These are phyloP conservation scores for Leishmania tarentolae DNA, from an alignment of 208 protist genomes.

Conservation along the genomic window DNA sequence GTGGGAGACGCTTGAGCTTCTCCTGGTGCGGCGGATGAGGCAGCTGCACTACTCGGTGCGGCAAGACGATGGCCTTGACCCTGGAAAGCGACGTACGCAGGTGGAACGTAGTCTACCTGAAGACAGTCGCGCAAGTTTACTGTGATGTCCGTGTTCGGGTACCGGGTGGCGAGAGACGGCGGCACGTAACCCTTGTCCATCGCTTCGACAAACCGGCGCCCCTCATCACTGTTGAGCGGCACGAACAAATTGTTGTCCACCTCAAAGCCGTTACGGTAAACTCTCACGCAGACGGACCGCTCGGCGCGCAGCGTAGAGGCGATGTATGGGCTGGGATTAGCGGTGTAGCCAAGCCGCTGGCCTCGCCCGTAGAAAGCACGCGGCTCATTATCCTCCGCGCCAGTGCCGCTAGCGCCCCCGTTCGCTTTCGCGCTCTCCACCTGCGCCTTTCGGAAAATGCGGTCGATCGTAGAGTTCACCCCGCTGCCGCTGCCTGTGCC, in stretches of 20 bases:
- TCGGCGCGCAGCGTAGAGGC: slow-evolving; percentile 49
- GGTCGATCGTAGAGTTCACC: slow-evolving; percentile 35
- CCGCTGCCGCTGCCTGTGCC: neutral
- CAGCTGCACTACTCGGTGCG: slow-evolving; percentile 2
- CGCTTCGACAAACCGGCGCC: slow-evolving; percentile 47
- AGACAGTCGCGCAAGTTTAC: slow-evolving; percentile 65
- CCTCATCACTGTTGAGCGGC: slow-evolving; percentile 51
- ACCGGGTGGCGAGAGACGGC: slow-evolving; percentile 38
- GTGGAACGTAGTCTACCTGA: slow-evolving; percentile 47
- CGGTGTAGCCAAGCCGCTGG: slow-evolving; percentile 76
- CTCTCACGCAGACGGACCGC: slow-evolving; percentile 49
- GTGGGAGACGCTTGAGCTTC: neutral
- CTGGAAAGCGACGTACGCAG: slow-evolving; percentile 56
- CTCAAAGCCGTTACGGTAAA: slow-evolving; percentile 72
- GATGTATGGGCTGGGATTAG: slow-evolving; percentile 65
- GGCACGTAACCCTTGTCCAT: slow-evolving; percentile 71
- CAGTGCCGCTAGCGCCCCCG: slow-evolving; percentile 1
- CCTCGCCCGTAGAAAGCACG: slow-evolving; percentile 75
- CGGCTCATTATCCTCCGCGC: slow-evolving; percentile 11
- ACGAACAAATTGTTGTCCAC: slow-evolving; percentile 57
- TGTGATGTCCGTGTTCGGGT: slow-evolving; percentile 66
- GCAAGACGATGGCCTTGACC: slow-evolving; percentile 63
- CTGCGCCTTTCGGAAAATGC: slow-evolving; percentile 38
- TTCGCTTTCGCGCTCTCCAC: slow-evolving; percentile 22
- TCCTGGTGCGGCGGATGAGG: slow-evolving; percentile 8